phyloP scores from a whole-genome alignment of 192 early-diverging fungal species.

The Dispira simplex region DNA sequence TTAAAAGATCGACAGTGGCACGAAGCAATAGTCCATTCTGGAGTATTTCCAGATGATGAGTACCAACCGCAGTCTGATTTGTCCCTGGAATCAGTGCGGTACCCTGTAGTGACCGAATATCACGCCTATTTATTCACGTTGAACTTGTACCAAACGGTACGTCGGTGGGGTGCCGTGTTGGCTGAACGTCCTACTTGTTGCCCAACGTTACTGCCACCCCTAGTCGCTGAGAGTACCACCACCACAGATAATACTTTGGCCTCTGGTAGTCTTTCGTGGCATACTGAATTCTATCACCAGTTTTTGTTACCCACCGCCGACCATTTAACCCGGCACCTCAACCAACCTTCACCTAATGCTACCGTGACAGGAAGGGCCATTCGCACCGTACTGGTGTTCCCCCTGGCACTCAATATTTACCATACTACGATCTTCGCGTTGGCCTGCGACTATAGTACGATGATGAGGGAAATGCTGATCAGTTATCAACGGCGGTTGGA shows the following conservation, averaged over 20 bases:
- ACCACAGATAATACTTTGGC: not conserved
- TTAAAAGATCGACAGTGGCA: no score
- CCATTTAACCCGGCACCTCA: not conserved
- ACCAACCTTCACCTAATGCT: not conserved
- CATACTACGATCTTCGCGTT: not conserved
- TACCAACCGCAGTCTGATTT: no score
- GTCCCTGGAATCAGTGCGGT: no score
- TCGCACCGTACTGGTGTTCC: not conserved
- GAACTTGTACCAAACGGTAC: no score
- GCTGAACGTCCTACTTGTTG: not conserved
- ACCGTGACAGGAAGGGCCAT: not conserved
- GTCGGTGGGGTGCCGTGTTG: no score
- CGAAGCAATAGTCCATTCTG: no score
- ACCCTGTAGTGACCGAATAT: no score
- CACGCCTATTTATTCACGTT: no score
- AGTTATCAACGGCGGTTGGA: not conserved
- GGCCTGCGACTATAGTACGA: not conserved
- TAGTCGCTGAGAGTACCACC: not conserved
- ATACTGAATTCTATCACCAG: not conserved
- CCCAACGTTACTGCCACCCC: not conserved
- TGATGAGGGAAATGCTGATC: not conserved
- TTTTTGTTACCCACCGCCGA: not conserved
- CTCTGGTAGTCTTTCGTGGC: not conserved
- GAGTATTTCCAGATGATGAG: no score
- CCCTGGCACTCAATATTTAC: not conserved